phyloP scores from a whole-genome alignment of 2,329 filamentous ascomycete genomes.

The Ceratocystis cacaofunesta region DNA sequence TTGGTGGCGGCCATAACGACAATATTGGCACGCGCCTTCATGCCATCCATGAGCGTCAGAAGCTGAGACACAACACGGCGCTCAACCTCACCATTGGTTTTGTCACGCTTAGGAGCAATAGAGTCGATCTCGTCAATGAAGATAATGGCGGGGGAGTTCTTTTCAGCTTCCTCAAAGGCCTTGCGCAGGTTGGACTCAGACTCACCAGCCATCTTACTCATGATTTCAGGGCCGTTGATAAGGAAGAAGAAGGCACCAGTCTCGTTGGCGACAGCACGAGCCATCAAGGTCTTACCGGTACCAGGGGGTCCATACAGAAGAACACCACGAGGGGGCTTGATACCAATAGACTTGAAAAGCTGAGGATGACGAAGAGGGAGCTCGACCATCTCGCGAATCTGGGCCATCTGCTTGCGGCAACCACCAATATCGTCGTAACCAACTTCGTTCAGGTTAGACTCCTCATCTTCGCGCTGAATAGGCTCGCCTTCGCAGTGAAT shows the following conservation, averaged over 20 bases:
- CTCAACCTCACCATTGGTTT: constrained; percentile 98
- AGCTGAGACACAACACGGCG: constrained; percentile 96
- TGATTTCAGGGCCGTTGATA: constrained; percentile 98
- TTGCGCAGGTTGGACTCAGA: constrained; percentile 96
- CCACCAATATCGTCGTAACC: constrained; percentile 99
- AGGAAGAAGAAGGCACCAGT: constrained; percentile 98
- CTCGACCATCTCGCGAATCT: constrained; percentile 97
- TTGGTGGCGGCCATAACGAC: constrained; percentile 99
- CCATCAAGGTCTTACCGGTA: constrained; percentile 99
- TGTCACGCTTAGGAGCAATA: constrained; percentile 97
- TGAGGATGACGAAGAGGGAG: constrained; percentile 91
- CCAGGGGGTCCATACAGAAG: constrained; percentile 91
- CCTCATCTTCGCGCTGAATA: constrained; percentile 96
- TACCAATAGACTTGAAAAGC: constrained; percentile 99
- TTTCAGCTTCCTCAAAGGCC: constrained; percentile 98
- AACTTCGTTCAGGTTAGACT: constrained; percentile 98
- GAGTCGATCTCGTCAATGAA: constrained; percentile 99
- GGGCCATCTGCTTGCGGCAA: constrained; percentile 98
- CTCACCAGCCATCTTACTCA: constrained; percentile 99
- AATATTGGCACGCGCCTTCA: constrained; percentile 98
- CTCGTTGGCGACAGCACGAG: constrained; percentile 95
- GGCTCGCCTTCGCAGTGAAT: constrained; percentile 94
- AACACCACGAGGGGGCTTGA: constrained; percentile 97
- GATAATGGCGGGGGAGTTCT: constrained; percentile 98
- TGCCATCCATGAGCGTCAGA: constrained; percentile 95